Evolutionary conservation across 1,284 basidiomycete species (phyloP).

Genomic region (Apiotrichum sp.): DNA sequence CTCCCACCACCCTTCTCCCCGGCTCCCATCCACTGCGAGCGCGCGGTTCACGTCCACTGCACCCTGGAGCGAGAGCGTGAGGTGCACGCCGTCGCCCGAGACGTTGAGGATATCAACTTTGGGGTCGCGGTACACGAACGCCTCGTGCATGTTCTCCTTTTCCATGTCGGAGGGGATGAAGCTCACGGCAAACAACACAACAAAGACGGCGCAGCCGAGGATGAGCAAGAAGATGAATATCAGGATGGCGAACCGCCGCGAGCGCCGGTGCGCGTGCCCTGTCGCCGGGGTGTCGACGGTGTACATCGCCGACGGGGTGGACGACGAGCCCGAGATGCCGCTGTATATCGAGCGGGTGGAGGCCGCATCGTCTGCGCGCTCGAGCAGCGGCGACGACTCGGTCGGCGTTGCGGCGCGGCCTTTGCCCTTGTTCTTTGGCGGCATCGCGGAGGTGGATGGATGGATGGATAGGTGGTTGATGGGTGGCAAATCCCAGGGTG

Average conservation of each 20-base stretch:
- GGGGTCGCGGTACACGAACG: conserved; percentile 7
- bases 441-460: not conserved
- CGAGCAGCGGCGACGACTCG: conserved; percentile 18
- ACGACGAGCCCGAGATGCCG: not conserved
- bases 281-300: conserved; percentile 2
- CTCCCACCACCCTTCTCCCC: conserved; percentile 43
- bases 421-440: conserved; percentile 9
- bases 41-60: conserved; percentile 40
- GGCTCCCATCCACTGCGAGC: conserved; percentile 30
- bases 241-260: conserved; percentile 9
- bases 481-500: not conserved
- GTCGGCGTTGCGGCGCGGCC: conserved; percentile 4
- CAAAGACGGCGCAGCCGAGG: conserved; percentile 24
- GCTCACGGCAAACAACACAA: conserved; percentile 28
- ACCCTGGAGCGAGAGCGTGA: conserved; percentile 33
- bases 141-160: not conserved
- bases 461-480: not conserved
- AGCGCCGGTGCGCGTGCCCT: not conserved
- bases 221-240: conserved; percentile 25
- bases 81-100: conserved; percentile 32
- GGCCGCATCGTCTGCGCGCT: not conserved
- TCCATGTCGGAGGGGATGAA: conserved; percentile 17
- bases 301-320: not conserved
- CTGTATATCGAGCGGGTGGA: not conserved
- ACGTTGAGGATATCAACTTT: conserved; percentile 36